These are phyloP conservation scores for Amborella trichopoda DNA, from an alignment of 164 flowering plant genomes.

Conservation along the genomic window DNA sequence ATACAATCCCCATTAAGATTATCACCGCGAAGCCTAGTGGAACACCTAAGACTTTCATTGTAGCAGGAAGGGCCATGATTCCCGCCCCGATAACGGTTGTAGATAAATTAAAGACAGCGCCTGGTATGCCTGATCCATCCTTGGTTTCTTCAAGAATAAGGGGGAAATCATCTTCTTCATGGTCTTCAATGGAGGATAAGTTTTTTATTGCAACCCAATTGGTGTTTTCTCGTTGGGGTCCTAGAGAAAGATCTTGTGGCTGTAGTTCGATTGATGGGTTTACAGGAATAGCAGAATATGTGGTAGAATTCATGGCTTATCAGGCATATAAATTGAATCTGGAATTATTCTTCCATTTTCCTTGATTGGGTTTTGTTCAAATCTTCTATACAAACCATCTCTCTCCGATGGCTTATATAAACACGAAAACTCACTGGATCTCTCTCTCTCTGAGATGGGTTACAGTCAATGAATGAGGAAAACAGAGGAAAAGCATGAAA, in stretches of 20 bases:
- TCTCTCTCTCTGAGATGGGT: slow-evolving; percentile 3
- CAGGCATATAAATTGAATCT: background rate
- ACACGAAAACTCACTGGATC: background rate
- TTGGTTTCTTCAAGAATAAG: slow-evolving; percentile 18
- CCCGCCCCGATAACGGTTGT: slow-evolving; percentile 95
- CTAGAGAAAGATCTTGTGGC: slow-evolving; percentile 16
- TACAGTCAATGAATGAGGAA: no score
- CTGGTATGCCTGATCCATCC: slow-evolving; percentile 45
- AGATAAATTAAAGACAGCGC: slow-evolving; percentile 87
- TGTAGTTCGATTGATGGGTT: slow-evolving; percentile 35
- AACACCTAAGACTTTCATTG: slow-evolving; percentile 91
- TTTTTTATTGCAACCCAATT: background rate
- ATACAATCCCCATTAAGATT: slow-evolving; percentile 62
- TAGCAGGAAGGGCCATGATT: slow-evolving; percentile 97
- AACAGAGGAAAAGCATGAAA: no score
- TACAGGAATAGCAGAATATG: slow-evolving; percentile 36
- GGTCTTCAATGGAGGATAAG: slow-evolving; percentile 10
- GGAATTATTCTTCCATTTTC: background rate
- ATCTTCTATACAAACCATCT: background rate
- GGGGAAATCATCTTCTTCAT: slow-evolving; percentile 40
- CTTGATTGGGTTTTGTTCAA: background rate
- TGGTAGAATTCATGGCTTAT: slow-evolving; percentile 6
- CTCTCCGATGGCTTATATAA: background rate
- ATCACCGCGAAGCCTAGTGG: slow-evolving; percentile 56
- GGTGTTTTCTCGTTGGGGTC: slow-evolving; percentile 8